Evolutionary conservation across 1,284 basidiomycete genomes (phyloP), one percentile per base, ranked within the genome.

Genomic region (Cryptococcus amylolentus): DNA sequence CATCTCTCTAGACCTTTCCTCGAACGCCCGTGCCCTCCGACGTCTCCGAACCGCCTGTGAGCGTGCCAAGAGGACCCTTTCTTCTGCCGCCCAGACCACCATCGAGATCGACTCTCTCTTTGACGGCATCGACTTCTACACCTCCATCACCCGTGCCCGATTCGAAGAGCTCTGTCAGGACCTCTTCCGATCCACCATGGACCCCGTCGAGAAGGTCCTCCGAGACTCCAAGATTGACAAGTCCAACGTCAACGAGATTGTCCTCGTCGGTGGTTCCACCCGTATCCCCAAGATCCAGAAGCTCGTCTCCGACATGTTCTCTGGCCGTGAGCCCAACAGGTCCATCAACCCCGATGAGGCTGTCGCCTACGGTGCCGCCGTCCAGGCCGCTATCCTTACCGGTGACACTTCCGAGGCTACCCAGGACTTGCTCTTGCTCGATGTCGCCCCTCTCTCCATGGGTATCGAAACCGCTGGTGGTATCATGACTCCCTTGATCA

Each of bases 301-400:
- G 83, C 88, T 97, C 76, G 91, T 98, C 51, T 94, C 91, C 58
- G 94, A 98, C 82, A 95, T 92, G 85, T 98, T 98, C 86, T 92
- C 92, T 78, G 93, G 94, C 78, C 91, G 92, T 83, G 89, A 93
- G 82, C 90, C 88, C 73, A 91, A 90, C 84, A 90, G 90, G 83
- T 88, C 75, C 78, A 98, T 98, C 85, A 98, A 98, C 87, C 96
- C 96, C 62, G 95, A 98, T 72, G 96, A 99, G 82, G 96, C 96
- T 61, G 95, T 98, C 66, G 95, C 96, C 41, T 97, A 97, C 80
- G 96, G 96, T 84, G 96, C 95, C 66, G 94, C 96, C 64, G 95
- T 98, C 71, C 96, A 98, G 82, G 95, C 93, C 60, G 95, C 93
- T 73, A 96, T 99, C 71, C 88, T 98, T 60, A 90, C 93, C 70